phyloP scores from a whole-genome alignment of 805 yeast genomes.

The Candida broadrunensis region DNA sequence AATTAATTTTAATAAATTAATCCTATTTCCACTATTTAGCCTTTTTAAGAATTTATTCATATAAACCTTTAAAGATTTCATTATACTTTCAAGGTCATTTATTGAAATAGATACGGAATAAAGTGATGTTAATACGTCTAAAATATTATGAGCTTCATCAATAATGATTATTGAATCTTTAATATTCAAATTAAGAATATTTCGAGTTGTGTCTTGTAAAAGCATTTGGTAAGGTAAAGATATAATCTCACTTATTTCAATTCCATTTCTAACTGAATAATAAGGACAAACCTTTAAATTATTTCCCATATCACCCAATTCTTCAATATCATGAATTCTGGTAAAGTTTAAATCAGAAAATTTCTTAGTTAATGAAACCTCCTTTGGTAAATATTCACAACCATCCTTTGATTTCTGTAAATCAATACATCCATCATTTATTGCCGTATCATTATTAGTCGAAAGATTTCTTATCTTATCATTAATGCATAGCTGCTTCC shows the following conservation, averaged over 20 bases:
- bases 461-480: constrained; percentile 45
- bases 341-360: constrained; percentile 58
- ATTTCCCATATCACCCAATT: constrained; percentile 59
- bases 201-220: constrained; percentile 59
- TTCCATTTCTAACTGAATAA: constrained; percentile 62
- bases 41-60: constrained; percentile 57
- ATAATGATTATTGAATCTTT: constrained; percentile 68
- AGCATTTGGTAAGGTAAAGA: constrained; percentile 85
- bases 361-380: constrained; percentile 22
- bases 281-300: constrained; percentile 71
- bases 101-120: constrained; percentile 59
- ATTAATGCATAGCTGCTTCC: constrained; percentile 82
- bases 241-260: constrained; percentile 64
- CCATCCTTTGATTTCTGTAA: constrained; percentile 43
- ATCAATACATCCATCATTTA: constrained; percentile 82
- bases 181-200: constrained; percentile 55
- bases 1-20: constrained; percentile 60
- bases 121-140: constrained; percentile 71
- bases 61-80: constrained; percentile 53
- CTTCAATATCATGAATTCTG: constrained; percentile 75
- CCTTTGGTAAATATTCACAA: constrained; percentile 21
- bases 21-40: constrained; percentile 68
- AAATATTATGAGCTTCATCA: constrained; percentile 89
- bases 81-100: constrained; percentile 44
- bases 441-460: constrained; percentile 47